These are phyloP conservation scores for Cordyceps fumosorosea DNA, from an alignment of 2,329 filamentous ascomycete genomes.

Conservation along the genomic window DNA sequence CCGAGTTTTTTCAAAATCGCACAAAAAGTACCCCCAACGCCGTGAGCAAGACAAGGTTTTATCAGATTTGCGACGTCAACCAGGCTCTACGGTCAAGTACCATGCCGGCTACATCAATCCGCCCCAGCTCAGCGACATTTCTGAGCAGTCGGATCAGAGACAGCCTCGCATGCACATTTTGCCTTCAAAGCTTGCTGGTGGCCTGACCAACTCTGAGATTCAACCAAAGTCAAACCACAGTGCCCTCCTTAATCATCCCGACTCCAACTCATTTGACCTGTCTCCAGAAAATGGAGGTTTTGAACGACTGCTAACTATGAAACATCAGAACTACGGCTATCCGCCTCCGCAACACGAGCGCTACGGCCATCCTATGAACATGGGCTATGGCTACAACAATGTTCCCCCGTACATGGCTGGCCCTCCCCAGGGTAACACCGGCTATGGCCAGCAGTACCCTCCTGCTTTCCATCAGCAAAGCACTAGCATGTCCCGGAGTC, in stretches of 20 bases:
- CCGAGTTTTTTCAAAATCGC: not conserved
- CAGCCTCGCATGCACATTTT: slow-evolving; percentile 1
- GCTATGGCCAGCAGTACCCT: slow-evolving; percentile 40
- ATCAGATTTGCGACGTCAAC: slow-evolving; percentile 10
- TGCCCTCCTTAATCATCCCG: slow-evolving; percentile 19
- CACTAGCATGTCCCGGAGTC: slow-evolving; percentile 73
- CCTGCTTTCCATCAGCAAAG: slow-evolving; percentile 43
- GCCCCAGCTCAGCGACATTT: not conserved
- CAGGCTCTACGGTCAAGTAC: not conserved
- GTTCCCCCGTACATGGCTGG: slow-evolving; percentile 44
- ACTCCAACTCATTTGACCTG: slow-evolving; percentile 47
- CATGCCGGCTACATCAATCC: slow-evolving; percentile 8
- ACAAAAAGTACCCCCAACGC: not conserved
- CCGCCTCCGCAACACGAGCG: slow-evolving; percentile 37
- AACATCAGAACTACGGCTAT: slow-evolving; percentile 59
- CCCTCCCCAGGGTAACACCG: slow-evolving; percentile 37
- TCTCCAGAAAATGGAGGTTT: slow-evolving; percentile 64
- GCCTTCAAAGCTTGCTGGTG: not conserved
- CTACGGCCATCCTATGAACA: slow-evolving; percentile 30
- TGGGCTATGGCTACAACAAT: slow-evolving; percentile 38
- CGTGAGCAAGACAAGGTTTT: slow-evolving; percentile 13
- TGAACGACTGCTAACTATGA: slow-evolving; percentile 66
- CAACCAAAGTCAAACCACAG: slow-evolving; percentile 6
- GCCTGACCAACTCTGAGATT: slow-evolving; percentile 6
- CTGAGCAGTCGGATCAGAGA: slow-evolving; percentile 3